Base-by-base conservation (phyloP, 1,284 basidiomycete species). In the Leccinum subspadiceum region DNA sequence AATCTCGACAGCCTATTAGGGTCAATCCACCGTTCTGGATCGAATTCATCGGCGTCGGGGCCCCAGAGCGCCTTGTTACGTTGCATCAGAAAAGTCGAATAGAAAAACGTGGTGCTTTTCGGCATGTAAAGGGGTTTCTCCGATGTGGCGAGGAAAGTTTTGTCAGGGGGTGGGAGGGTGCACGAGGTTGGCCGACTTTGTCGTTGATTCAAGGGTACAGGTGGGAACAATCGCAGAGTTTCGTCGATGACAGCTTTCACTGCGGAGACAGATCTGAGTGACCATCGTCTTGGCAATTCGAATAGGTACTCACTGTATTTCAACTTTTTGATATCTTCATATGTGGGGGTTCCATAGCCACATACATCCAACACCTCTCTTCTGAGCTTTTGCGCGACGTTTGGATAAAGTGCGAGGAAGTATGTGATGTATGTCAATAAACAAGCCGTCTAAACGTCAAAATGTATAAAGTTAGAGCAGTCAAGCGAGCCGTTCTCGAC, bases 201-300 rank as follows among this genome's bases (percentile, higher is more conserved):
- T 50, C 89, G 81, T 44, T 84, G 76, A 65, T 89, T 87, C 35
- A 86, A 73, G 17, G 87, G 86, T 1, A 90, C 87, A 7, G 89
- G 86, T 3, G 89, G 87, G 74, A 86, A 91, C 2, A 92, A 70
- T 26, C 89, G 81, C 5, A 91, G 77, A 0, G 86, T 85, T 66
- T 91, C 89, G 62, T 90, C 87, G 37, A 91, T 79, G 12, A 90
- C 84, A 4, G 88, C 88, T 60, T 84, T 81, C 75, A 90, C 86
- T 89, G 37, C 51, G 54, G 39, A 60, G 53, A 49, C n/a, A 55
- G 13, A 55, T 68, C 12, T 64, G 53, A 49, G 24, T 10, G 9
- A 54, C n/a, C 29, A 49, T 29, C 24, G 3, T 41, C 26, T 29
- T 29, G 29, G 8, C 22, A 20, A 60, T 59, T 37, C 56, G 29